phyloP scores from a whole-genome alignment of 345 rosid genomes.

The Linum tenue region DNA sequence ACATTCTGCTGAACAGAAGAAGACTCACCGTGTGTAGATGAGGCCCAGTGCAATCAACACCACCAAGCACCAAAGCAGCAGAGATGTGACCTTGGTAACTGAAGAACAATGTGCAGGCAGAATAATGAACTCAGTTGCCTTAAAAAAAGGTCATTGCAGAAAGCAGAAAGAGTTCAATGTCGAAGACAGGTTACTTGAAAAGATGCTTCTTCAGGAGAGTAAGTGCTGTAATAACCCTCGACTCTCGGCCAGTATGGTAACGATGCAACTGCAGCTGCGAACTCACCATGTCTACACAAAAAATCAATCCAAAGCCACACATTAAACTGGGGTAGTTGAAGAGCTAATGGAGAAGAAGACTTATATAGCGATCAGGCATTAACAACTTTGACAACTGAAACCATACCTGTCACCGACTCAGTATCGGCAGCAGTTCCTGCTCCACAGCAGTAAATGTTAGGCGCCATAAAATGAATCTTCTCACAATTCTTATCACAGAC shows the following conservation, averaged over 20 bases:
- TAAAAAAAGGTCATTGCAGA: neutral
- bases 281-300: slow-evolving; percentile 62
- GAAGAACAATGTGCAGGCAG: slow-evolving; percentile 17
- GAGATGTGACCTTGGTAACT: slow-evolving; percentile 72
- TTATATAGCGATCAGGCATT: neutral
- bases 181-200: slow-evolving; percentile 41
- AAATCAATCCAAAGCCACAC: neutral
- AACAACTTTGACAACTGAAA: neutral
- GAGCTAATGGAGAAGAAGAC: neutral
- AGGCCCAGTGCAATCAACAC: slow-evolving; percentile 78
- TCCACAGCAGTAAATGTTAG: slow-evolving; percentile 93
- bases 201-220: slow-evolving; percentile 77
- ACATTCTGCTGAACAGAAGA: neutral
- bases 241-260: slow-evolving; percentile 70
- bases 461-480: slow-evolving; percentile 98
- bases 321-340: neutral
- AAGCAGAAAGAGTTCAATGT: slow-evolving; percentile 1
- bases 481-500: slow-evolving; percentile 97
- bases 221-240: slow-evolving; percentile 68
- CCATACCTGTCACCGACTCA: slow-evolving; percentile 87
- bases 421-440: slow-evolving; percentile 99
- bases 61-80: slow-evolving; percentile 87
- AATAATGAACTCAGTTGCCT: neutral
- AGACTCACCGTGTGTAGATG: slow-evolving; percentile 70
- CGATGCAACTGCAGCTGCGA: slow-evolving; percentile 75